A percentile compares a stretch with the other conserved stretches of the same genome.
Evolutionary conservation across 2,329 filamentous ascomycete genomes (phyloP).

Genomic region (Daldinia sp.): DNA sequence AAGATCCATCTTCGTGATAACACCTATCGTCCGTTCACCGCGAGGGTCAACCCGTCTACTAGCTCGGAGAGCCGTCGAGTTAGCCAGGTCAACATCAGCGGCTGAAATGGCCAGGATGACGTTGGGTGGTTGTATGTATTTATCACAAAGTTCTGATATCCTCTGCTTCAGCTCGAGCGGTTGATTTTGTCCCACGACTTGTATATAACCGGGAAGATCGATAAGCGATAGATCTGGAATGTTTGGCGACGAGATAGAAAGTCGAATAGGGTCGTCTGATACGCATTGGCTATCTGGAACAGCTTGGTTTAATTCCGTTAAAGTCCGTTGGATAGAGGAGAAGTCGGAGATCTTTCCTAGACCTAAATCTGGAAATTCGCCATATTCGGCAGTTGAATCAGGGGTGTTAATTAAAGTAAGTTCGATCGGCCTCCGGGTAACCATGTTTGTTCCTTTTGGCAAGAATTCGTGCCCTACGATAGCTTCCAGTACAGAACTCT

Average conservation of each 20-base stretch:
- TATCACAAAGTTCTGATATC: conserved; percentile 95
- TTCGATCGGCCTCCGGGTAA: conserved; percentile 94
- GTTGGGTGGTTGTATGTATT: conserved; percentile 96
- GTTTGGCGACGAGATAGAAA: conserved; percentile 93
- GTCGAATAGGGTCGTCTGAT: conserved; percentile 94
- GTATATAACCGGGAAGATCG: conserved; percentile 96
- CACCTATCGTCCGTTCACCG: conserved; percentile 94
- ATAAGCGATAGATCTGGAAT: conserved; percentile 96
- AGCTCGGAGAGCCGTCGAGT: conserved; percentile 90
- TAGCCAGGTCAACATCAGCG: conserved; percentile 95
- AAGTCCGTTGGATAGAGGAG: conserved; percentile 85
- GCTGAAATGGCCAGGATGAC: conserved; percentile 97
- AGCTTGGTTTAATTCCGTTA: conserved; percentile 93
- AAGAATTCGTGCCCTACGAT: conserved; percentile 98
- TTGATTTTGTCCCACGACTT: conserved; percentile 91
- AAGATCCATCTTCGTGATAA: conserved; percentile 99
- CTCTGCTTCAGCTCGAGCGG: conserved; percentile 92
- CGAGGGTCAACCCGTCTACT: conserved; percentile 92
- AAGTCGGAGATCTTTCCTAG: conserved; percentile 93
- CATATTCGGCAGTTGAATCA: conserved; percentile 85
- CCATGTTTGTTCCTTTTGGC: conserved; percentile 99
- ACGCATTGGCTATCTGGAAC: conserved; percentile 92
- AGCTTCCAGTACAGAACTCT: conserved; percentile 95
- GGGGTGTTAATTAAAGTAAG: conserved; percentile 96
- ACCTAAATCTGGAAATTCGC: conserved; percentile 92